phyloP scores from a whole-genome alignment of 306 rosid species.

The Medicago lupulina region DNA sequence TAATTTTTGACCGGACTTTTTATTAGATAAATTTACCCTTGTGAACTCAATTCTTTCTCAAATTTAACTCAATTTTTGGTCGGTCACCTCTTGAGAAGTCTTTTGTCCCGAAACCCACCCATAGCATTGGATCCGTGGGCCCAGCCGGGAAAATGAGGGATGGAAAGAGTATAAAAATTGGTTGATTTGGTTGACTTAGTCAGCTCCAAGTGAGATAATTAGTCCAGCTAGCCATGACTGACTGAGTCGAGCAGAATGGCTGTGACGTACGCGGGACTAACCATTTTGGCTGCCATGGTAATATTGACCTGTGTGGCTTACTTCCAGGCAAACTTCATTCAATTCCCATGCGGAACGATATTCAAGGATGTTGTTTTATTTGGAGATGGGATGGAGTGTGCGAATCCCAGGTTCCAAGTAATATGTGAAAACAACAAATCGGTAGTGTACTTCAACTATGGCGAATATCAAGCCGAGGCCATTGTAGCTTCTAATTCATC shows the following conservation, averaged over 20 bases:
- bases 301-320: neutral
- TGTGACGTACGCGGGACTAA: neutral
- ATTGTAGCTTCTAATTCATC: neutral
- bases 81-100: too few species aligned
- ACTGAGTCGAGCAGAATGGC: neutral
- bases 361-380: neutral
- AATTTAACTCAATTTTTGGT: too few species aligned
- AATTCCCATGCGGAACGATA: neutral
- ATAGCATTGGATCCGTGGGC: too few species aligned
- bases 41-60: too few species aligned
- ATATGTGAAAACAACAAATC: slow-evolving; percentile 3
- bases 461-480: neutral
- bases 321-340: too few species aligned
- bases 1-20: too few species aligned
- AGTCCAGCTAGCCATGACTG: neutral
- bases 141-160: too few species aligned
- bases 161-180: too few species aligned
- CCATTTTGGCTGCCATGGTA: neutral
- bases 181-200: neutral
- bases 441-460: slow-evolving; percentile 2
- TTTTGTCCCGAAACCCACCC: too few species aligned
- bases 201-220: neutral
- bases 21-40: too few species aligned
- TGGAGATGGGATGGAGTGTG: neutral
- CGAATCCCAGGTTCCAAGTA: neutral